Conservation (phyloP, 2,329 filamentous ascomycete genomes). For the Fusarium sp. region DNA sequence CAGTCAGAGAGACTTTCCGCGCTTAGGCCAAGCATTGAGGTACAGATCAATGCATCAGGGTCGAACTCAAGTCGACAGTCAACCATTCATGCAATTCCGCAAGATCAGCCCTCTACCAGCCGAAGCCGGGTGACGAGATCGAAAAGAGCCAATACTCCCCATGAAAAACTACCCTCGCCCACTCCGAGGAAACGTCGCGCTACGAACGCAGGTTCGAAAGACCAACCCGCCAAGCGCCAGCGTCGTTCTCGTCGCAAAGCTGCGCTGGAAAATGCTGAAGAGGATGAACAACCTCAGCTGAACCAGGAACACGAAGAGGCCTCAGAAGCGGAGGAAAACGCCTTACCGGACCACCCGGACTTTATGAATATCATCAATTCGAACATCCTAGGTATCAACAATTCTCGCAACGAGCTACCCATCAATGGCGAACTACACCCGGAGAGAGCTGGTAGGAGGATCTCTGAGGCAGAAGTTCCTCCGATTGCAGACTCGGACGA, state of each 20-base stretch:
- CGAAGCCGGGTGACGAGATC: conserved; percentile 23
- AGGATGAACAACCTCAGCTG: background rate
- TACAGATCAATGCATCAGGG: background rate
- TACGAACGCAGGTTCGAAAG: background rate
- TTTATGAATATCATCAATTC: conserved; percentile 31
- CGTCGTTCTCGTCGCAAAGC: background rate
- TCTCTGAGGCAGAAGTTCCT: background rate
- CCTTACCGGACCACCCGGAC: background rate
- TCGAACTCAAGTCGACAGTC: conserved; percentile 1
- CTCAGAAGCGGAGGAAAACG: conserved; percentile 15
- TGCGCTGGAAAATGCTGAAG: background rate
- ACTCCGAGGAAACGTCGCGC: conserved; percentile 21
- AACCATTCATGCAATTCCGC: background rate
- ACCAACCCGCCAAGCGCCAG: conserved; percentile 5
- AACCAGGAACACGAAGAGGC: background rate
- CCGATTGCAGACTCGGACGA: background rate
- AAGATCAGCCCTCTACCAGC: background rate
- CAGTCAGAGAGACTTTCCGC: background rate
- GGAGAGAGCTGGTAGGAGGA: background rate
- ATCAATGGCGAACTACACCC: background rate
- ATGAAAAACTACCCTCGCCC: background rate
- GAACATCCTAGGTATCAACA: background rate
- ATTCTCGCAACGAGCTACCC: background rate
- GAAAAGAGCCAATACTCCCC: background rate
- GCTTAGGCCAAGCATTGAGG: conserved; percentile 6